These are phyloP conservation scores for Nicotiana paniculata DNA, from an alignment of 257 asterid species.

Conservation along the genomic window DNA sequence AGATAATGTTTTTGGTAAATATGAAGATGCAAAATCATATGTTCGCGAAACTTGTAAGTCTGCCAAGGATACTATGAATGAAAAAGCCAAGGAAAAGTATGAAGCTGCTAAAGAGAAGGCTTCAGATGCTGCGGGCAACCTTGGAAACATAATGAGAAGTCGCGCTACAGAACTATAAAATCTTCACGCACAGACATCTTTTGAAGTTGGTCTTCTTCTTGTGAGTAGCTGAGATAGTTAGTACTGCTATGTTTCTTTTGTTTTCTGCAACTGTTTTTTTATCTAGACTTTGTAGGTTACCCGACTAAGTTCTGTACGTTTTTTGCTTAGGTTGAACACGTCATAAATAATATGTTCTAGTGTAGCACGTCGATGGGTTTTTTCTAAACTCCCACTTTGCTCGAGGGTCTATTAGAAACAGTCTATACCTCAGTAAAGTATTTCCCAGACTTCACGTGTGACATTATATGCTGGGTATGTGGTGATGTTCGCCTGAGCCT, in stretches of 20 bases:
- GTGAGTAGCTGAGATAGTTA: not conserved
- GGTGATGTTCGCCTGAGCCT: not conserved
- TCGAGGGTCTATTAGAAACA: too few relatives aligned
- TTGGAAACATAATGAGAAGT: constrained; percentile 30
- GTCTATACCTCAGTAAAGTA: too few relatives aligned
- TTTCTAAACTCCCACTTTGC: too few relatives aligned
- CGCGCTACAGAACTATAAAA: constrained; percentile 23
- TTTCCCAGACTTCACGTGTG: too few relatives aligned
- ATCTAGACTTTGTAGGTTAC: not conserved
- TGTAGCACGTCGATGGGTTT: not conserved
- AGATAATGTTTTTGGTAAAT: constrained; percentile 14
- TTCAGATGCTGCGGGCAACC: constrained; percentile 37
- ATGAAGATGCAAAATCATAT: constrained; percentile 27
- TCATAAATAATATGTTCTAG: too few relatives aligned
- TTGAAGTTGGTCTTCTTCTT: not conserved
- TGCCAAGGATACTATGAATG: constrained; percentile 32
- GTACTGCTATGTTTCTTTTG: not conserved
- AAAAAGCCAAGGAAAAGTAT: constrained; percentile 29
- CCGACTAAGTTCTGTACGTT: not conserved
- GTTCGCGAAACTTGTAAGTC: constrained; percentile 16
- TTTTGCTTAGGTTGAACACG: not conserved
- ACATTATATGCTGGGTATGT: too few relatives aligned
- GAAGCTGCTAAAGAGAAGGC: constrained; percentile 54
- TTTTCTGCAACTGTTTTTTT: not conserved
- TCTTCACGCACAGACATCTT: too few relatives aligned